Conservation (phyloP, 139 green algal genomes). For the Deuterostichococcus epilithicus region DNA sequence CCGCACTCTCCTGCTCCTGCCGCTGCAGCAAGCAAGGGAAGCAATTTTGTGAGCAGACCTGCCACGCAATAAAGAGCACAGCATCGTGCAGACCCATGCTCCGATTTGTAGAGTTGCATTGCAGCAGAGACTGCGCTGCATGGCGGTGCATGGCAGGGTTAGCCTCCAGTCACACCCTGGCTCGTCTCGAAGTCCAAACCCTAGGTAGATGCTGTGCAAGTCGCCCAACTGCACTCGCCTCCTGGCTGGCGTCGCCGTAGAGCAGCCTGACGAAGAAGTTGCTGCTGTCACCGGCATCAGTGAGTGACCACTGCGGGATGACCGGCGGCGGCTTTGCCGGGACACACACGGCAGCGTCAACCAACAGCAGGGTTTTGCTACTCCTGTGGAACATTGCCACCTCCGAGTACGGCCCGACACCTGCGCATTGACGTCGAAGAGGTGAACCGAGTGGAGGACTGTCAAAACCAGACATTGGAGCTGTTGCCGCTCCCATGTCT, state of each 20-base stretch:
- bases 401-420: conserved; percentile 50
- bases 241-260: conserved; percentile 9
- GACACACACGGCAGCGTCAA: conserved; percentile 77
- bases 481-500: neutral
- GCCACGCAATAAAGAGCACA: no score
- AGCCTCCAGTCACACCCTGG: no score
- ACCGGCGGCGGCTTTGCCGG: conserved; percentile 37
- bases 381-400: conserved; percentile 81
- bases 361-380: conserved; percentile 74
- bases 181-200: no score
- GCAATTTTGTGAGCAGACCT: no score
- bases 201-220: no score
- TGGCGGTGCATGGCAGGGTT: no score
- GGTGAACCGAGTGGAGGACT: neutral
- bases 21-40: no score
- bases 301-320: neutral
- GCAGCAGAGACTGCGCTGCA: no score
- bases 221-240: no score
- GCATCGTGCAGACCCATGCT: no score
- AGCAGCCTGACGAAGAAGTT: conserved; percentile 12
- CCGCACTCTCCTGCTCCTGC: no score
- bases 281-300: conserved; percentile 3
- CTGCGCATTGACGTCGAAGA: conserved; percentile 11
- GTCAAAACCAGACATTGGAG: neutral
- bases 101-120: no score